Evolutionary conservation across 2,329 filamentous ascomycete species (phyloP).

Genomic region (Diaporthe humulicola): DNA sequence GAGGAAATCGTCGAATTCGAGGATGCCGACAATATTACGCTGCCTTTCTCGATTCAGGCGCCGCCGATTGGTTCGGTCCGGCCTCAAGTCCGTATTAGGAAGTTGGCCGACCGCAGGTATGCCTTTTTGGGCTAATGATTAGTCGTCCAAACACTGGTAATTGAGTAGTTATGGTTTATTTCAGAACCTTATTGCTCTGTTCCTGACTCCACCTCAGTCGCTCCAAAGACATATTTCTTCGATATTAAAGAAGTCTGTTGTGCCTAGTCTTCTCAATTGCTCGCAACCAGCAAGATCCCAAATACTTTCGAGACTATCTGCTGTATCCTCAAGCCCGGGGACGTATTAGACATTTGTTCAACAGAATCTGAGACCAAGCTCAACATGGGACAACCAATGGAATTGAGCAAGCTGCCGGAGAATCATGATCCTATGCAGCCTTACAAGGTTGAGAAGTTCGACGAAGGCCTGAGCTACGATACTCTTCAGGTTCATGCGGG

Average conservation of each 20-base stretch:
- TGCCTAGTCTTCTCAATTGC: neutral
- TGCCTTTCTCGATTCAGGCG: neutral
- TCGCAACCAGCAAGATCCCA: neutral
- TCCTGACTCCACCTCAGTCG: neutral
- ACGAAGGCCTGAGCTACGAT: slow-evolving; percentile 12
- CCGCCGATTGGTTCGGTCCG: slow-evolving; percentile 7
- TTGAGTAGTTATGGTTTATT: neutral
- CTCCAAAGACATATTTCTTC: rapidly evolving
- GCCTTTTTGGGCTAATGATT: neutral
- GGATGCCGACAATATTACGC: neutral
- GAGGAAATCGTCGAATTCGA: neutral
- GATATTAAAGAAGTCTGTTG: neutral
- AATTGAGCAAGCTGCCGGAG: neutral
- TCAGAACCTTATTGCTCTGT: neutral
- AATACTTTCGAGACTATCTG: neutral
- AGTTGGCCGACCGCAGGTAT: neutral
- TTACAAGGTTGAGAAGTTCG: slow-evolving; percentile 18
- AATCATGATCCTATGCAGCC: slow-evolving; percentile 2
- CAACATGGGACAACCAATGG: slow-evolving; percentile 14
- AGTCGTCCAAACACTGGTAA: neutral
- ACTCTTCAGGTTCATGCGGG: slow-evolving; percentile 13
- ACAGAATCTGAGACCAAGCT: neutral
- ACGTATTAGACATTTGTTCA: neutral
- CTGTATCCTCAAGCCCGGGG: neutral
- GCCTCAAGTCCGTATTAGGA: neutral